Evolutionary conservation across 1,139 yeast species (phyloP).

Genomic region (Blastobotrys serpentis): DNA sequence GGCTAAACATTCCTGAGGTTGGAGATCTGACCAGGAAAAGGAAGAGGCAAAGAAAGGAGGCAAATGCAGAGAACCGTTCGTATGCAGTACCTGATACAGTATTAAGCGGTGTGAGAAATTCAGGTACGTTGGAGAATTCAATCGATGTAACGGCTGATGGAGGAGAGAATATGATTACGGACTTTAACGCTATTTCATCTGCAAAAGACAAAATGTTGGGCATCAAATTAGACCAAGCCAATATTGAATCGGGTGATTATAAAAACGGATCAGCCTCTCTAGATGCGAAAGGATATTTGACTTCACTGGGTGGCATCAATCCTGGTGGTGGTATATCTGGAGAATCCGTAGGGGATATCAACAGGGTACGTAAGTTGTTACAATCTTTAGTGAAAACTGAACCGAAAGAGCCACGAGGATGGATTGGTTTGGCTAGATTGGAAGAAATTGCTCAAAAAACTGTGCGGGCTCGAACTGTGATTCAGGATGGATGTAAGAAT

Average conservation of each 20-base stretch:
- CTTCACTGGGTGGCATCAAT: slow-evolving; percentile 35
- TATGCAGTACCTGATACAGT: slow-evolving; percentile 85
- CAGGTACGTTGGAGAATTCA: slow-evolving; percentile 37
- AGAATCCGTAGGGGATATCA: slow-evolving; percentile 50
- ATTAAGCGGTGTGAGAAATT: slow-evolving; percentile 39
- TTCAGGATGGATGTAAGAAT: slow-evolving; percentile 68
- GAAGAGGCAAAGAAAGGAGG: slow-evolving; percentile 64
- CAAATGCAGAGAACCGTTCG: slow-evolving; percentile 63
- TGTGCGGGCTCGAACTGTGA: slow-evolving; percentile 56
- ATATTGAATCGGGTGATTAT: slow-evolving; percentile 11
- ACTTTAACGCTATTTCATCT: slow-evolving; percentile 50
- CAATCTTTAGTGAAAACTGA: slow-evolving; percentile 67
- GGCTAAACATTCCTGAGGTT: slow-evolving; percentile 85
- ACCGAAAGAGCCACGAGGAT: slow-evolving; percentile 72
- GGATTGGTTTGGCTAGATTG: slow-evolving; percentile 84
- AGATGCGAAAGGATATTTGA: slow-evolving; percentile 44
- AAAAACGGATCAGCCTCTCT: slow-evolving; percentile 20
- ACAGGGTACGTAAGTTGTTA: slow-evolving; percentile 59
- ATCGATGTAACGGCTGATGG: slow-evolving; percentile 39
- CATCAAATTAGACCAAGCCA: slow-evolving; percentile 45
- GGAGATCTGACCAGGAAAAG: slow-evolving; percentile 82
- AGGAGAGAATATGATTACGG: slow-evolving; percentile 40
- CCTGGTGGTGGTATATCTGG: slow-evolving; percentile 22
- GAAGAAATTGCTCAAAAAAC: slow-evolving; percentile 66
- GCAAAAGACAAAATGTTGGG: slow-evolving; percentile 56